Evolutionary conservation across 768 basidiomycete species (phyloP).

Genomic region (Steccherinum ochraceum): DNA sequence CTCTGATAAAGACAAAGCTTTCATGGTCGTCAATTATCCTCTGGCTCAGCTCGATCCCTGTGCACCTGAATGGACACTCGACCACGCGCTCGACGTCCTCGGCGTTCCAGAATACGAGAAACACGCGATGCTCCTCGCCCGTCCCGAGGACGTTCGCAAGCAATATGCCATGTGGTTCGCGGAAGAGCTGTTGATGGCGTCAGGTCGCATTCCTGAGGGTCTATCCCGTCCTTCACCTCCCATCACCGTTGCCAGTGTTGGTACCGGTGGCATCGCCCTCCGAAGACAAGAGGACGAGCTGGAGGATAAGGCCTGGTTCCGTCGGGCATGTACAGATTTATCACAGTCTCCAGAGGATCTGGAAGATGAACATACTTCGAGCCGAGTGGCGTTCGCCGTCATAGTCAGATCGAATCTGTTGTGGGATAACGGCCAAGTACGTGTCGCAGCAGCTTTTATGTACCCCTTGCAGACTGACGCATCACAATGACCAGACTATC

Average conservation of each 20-base stretch:
- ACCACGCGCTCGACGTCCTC: neutral
- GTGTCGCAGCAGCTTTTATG: too few species aligned
- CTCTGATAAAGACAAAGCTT: constrained; percentile 1
- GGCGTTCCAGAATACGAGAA: neutral
- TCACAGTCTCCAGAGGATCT: neutral
- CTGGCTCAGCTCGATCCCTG: neutral
- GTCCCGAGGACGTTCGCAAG: too few species aligned
- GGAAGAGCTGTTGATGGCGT: too few species aligned
- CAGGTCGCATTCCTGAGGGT: neutral
- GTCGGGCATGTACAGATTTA: neutral
- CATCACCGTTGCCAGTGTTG: too few species aligned
- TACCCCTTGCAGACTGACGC: too few species aligned
- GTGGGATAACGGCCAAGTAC: neutral
- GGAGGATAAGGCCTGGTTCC: neutral
- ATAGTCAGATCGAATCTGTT: neutral
- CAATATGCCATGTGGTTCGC: too few species aligned
- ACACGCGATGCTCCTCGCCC: too few species aligned
- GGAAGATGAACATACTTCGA: neutral
- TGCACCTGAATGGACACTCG: constrained; percentile 1
- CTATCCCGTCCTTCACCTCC: too few species aligned
- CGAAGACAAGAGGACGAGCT: too few species aligned
- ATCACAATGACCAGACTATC: neutral
- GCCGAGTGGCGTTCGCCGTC: neutral
- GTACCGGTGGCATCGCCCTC: too few species aligned
- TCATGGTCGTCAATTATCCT: neutral